Base-by-base conservation (phyloP, 768 basidiomycete species). In the Xanthoconium stramineum region DNA sequence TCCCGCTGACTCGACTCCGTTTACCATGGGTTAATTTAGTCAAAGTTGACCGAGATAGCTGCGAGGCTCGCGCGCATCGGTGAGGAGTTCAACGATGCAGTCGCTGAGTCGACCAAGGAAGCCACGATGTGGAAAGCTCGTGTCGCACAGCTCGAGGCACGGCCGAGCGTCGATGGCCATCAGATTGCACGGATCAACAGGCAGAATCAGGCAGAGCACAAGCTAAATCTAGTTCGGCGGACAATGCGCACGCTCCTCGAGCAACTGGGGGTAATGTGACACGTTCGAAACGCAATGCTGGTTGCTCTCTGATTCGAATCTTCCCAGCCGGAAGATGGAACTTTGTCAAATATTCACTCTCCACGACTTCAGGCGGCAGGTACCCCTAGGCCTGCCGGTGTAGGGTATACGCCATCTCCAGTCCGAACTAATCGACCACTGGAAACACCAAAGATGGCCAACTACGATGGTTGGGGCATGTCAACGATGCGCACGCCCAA, bases 171-270 rank as follows among this genome's bases (percentile, higher is more conserved):
- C 20, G 62, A 70, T 19, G 60, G 58, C 37, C 58, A 64, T 9
- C 74, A 73, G 47, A 58, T 54, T 47, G 61, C 75, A 19, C 65
- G 65, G 37, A 58, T 56, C 32, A 68, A 66, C 59, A 78, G 74
- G 44, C 64, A 69, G 19, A 74, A 73, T 24, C 70, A 65, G 3
- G 63, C 73, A 47, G 54, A 72, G 19, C 69, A 58, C 53, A 70
- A 73, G 44, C 35, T 71, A 3, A 62, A 54, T 10, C 71, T 76
- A 47, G 68, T 77, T 30, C 67, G 72, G 19, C 75, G 71, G 56
- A 73, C 80, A 14, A 69, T 82, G 52, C 62, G 69, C 38, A 74
- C 77, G 55, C 65, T 83, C 30, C 49, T 81, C 15, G 68, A 75
- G 30, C 77, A 80, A 54, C 69, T 72, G 44, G 74, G 76, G 65